Evolutionary conservation across 2,329 filamentous ascomycete genomes (phyloP), one percentile per base, ranked within the genome.

Genomic region (Talaromyces sp.): DNA sequence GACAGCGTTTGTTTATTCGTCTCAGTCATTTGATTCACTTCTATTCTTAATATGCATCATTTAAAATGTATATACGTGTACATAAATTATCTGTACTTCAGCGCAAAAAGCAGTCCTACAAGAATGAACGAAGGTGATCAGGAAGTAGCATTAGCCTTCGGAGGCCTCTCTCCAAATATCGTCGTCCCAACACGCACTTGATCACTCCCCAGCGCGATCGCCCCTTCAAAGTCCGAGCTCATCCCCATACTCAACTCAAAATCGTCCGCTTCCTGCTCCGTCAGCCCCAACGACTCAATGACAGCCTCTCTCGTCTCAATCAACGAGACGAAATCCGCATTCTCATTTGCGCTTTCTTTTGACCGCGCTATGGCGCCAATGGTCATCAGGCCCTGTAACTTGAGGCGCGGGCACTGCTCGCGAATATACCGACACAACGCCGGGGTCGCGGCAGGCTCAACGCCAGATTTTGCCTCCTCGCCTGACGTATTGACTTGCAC

Each of bases 201-300:
- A 70, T 87, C 84, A 79, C 93, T 97, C 0, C 95, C 95, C 82
- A 92, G 82, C 13, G 78, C 79, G 73, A 98, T 89, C 0, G 95
- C 95, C 8, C 89, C 90, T 81, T 97, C 93, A 76, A 94, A 99
- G 77, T 99, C 95, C 73, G 92, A 88, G 75, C 93, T 97, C 95
- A 99, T 99, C 7, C 94, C 94, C 94, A 99, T 99, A 78, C 93
- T 97, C 78, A 98, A 77, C 82, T 97, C 93, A 71, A 97, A 75
- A 67, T 84, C 83, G n/a, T 81, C 78, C 16, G 82, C 74, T 3
- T 68, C 69, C 16, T 65, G 22, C 4, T 69, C 75, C 16, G 81
- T 75, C 47, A 87, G 70, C 0, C 82, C 86, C 60, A 93, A 72
- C 69, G 88, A 89, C 72, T 79, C 73, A 2, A 83, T 85, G 2